Evolutionary conservation across 768 basidiomycete genomes (phyloP).

Genomic region (Amanita rimosa): DNA sequence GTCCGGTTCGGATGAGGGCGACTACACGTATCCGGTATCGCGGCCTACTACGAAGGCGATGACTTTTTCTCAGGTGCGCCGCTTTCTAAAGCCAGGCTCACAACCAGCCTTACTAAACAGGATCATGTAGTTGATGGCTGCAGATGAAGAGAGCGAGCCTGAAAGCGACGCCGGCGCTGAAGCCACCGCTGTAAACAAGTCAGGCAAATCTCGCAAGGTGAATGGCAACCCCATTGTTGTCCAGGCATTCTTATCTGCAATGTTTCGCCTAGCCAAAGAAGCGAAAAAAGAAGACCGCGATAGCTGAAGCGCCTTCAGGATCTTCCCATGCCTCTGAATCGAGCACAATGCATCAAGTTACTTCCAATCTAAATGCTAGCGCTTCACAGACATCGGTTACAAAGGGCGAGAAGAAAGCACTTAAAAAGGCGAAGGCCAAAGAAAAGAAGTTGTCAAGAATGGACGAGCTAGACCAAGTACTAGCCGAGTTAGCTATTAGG

Average conservation of each 20-base stretch:
- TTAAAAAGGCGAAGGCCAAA: constrained; percentile 56
- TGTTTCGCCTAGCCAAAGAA: constrained; percentile 21
- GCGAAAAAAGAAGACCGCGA: constrained; percentile 26
- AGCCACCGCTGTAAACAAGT: constrained; percentile 16
- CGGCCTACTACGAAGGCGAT: constrained; percentile 9
- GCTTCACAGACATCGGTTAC: constrained; percentile 9
- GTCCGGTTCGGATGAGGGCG: constrained; percentile 21
- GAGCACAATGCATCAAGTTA: no score
- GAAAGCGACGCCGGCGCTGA: constrained; percentile 13
- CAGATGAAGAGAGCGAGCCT: constrained; percentile 1
- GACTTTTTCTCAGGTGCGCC: constrained; percentile 1
- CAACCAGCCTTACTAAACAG: no score
- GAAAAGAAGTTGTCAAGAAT: constrained; percentile 51
- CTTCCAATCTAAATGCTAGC: no score
- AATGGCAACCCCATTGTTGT: neutral
- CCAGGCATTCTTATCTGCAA: neutral
- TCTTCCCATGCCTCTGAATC: neutral
- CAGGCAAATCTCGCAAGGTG: constrained; percentile 30
- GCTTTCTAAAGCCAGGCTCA: neutral
- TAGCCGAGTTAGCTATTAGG: constrained; percentile 80
- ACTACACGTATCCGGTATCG: neutral
- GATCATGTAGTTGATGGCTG: neutral
- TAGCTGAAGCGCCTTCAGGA: constrained; percentile 6
- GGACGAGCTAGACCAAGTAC: constrained; percentile 76
- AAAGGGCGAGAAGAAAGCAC: constrained; percentile 43